phyloP scores from a whole-genome alignment of 306 rosid species.

The Vigna reflexopilosa region DNA sequence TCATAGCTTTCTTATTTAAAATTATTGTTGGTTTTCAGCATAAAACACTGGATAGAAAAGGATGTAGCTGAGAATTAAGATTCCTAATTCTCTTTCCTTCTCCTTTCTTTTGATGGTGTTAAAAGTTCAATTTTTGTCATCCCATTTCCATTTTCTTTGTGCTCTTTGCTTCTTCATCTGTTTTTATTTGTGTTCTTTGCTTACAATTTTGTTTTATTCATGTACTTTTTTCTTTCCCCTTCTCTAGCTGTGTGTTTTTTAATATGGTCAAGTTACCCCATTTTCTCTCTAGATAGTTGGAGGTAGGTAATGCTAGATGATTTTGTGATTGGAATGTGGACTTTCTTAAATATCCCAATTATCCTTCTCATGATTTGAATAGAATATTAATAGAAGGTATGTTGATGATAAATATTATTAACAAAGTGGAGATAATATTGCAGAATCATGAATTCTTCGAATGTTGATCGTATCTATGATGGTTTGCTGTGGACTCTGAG shows the following conservation, averaged over 20 bases:
- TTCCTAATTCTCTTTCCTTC: not conserved
- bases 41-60: conserved; percentile 28
- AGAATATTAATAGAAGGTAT: conserved; percentile 23
- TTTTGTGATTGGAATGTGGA: conserved; percentile 24
- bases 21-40: conserved; percentile 21
- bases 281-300: conserved; percentile 7
- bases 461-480: conserved; percentile 77
- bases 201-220: not conserved
- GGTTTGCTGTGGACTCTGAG: conserved; percentile 90
- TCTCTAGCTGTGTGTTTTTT: not conserved
- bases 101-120: conserved; percentile 32
- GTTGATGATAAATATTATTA: conserved; percentile 33
- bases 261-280: conserved; percentile 10
- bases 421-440: conserved; percentile 50
- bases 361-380: conserved; percentile 38
- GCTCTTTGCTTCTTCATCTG: not conserved
- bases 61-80: not conserved
- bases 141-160: conserved; percentile 1
- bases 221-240: not conserved
- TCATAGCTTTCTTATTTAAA: conserved; percentile 1
- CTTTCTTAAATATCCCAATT: conserved; percentile 24
- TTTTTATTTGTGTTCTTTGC: conserved; percentile 6
- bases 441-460: conserved; percentile 90
- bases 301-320: conserved; percentile 27
- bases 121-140: conserved; percentile 22